Evolutionary conservation across 371 early-diverging fungal genomes (phyloP), one percentile per base, ranked within the genome.

Genomic region (Rhizomucor miehei): DNA sequence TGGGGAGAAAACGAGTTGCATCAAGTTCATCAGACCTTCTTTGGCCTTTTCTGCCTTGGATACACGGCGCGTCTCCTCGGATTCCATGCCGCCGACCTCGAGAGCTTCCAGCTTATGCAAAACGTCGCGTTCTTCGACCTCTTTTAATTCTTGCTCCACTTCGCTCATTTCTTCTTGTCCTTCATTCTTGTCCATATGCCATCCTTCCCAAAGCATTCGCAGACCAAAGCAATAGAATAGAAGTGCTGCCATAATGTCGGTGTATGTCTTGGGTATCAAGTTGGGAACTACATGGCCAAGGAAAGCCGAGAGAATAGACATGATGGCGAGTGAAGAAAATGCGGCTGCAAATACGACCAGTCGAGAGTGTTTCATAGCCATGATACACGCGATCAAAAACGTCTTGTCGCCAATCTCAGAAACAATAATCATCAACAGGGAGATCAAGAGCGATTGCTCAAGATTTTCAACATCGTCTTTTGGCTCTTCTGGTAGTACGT

Each of bases 401-500:
- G 98, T 97, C 77, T 97, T 97, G 86, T 97, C 98, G 44, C 98
- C 98, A 58, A 95, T 92, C 66, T 97, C 97, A 11, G 94, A 93
- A 17, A 93, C 89, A 20, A 93, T 76, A 51, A 94, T 95, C 83
- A 97, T 91, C 21, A 87, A 59, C 24, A 90, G 70, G 5, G 87
- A 85, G 24, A 84, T 69, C 6, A 86, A 14, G 29, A 87, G 72
- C 10, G 75, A 73, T 37, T 65, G 69, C 41, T 75, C 62, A 6
- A 56, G 21, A 6, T 52, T 53, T 38, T 46, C 14, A 2, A 46
- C 13, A 29, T 59, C 48, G 34, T 48, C 48, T 6, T 45, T 44
- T 8, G 20, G n/a, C 21, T 19, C 19, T 17, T 20, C 17, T 41
- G 17, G 23, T 34, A 3, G 41, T 41, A 16, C 6, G 14, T 41